Evolutionary conservation across 169 alveolate genomes (phyloP).

Genomic region (Plasmodium vinckei): DNA sequence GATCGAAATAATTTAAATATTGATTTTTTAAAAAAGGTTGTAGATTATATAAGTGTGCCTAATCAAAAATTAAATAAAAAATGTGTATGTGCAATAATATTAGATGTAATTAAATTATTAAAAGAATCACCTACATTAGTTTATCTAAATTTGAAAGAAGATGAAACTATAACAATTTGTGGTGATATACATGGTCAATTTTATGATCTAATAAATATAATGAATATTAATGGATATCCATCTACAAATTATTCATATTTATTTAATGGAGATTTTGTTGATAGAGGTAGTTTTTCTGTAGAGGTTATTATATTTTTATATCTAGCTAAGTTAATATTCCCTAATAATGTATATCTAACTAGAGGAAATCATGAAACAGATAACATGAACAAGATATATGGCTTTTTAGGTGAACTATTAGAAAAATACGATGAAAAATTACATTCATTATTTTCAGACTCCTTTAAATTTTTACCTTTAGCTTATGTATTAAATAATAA

Average conservation of each 20-base stretch:
- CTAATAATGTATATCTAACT: constrained; percentile 96
- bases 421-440: constrained; percentile 96
- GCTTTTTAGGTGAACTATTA: constrained; percentile 98
- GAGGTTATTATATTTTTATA: constrained; percentile 93
- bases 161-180: constrained; percentile 96
- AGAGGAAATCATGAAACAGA: constrained; percentile 99
- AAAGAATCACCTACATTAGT: constrained; percentile 92
- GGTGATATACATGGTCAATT: constrained; percentile 99
- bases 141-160: constrained; percentile 89
- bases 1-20: constrained; percentile 74
- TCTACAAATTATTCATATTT: constrained; percentile 96
- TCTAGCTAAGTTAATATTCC: constrained; percentile 94
- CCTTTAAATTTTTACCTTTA: constrained; percentile 97
- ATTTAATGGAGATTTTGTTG: constrained; percentile 99
- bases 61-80: constrained; percentile 94
- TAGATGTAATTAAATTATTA: constrained; percentile 91
- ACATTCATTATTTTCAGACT: constrained; percentile 92
- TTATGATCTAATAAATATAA: constrained; percentile 97
- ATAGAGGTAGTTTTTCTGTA: constrained; percentile 99
- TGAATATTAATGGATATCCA: constrained; percentile 97
- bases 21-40: constrained; percentile 77
- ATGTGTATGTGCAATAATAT: constrained; percentile 92
- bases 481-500: constrained; percentile 95
- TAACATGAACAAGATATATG: constrained; percentile 97
- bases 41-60: constrained; percentile 90